Conservation (phyloP, 805 yeast genomes). For the Tetrapisispora pingtungensis region DNA sequence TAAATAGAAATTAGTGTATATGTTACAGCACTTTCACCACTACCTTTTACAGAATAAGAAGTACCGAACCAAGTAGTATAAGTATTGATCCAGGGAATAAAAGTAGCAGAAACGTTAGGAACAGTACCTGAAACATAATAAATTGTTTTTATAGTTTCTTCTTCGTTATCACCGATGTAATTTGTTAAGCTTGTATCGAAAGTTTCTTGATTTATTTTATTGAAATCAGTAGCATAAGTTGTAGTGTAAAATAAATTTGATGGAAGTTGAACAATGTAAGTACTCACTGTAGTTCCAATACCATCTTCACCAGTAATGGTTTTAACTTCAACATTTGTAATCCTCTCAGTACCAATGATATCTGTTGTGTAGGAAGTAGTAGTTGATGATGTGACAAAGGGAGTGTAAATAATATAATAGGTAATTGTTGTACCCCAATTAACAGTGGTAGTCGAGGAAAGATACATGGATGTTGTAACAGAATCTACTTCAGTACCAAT, state of each 20-base stretch:
- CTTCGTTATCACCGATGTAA: background rate
- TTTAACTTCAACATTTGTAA: background rate
- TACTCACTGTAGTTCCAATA: slow-evolving; percentile 1
- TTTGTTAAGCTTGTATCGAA: background rate
- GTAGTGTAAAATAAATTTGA: background rate
- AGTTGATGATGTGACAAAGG: background rate
- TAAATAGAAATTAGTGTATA: background rate
- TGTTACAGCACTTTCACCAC: background rate
- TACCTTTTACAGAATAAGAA: background rate
- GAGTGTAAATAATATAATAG: background rate
- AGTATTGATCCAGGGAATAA: background rate
- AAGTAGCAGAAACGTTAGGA: background rate
- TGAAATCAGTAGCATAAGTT: background rate
- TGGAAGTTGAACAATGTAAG: background rate
- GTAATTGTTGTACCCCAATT: slow-evolving; percentile 2
- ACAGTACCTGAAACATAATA: slow-evolving; percentile 1
- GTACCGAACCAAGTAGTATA: background rate
- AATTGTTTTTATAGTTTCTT: background rate
- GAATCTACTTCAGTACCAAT: background rate
- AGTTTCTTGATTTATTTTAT: background rate
- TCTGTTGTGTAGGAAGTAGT: background rate
- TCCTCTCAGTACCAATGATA: background rate
- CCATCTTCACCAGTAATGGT: background rate
- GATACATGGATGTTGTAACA: background rate
- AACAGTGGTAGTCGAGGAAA: background rate